Evolutionary conservation across 2,329 filamentous ascomycete genomes (phyloP).

Genomic region (Aspergillus quadricinctus): DNA sequence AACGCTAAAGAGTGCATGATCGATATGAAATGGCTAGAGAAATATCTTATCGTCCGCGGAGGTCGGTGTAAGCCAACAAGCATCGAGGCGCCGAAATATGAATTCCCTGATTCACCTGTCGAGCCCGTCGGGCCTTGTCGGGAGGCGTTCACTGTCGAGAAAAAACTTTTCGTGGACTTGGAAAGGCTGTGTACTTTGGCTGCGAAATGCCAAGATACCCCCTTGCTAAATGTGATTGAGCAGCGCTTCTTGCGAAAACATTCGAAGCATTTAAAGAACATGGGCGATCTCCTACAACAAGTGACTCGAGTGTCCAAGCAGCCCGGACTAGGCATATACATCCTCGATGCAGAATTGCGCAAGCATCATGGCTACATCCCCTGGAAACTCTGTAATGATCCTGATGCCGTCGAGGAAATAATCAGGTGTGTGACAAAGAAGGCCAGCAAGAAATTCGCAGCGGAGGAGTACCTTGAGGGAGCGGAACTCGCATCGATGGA

Average conservation of each 20-base stretch:
- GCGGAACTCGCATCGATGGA: neutral
- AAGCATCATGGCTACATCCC: slow-evolving; percentile 8
- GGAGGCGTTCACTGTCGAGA: slow-evolving; percentile 16
- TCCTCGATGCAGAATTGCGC: slow-evolving; percentile 17
- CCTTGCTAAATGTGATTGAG: slow-evolving; percentile 13
- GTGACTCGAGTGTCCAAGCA: slow-evolving; percentile 19
- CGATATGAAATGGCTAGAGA: slow-evolving; percentile 21
- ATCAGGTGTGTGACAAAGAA: neutral
- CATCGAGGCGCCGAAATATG: slow-evolving; percentile 16
- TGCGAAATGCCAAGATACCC: slow-evolving; percentile 9
- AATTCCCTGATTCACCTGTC: slow-evolving; percentile 19
- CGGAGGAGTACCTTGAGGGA: neutral
- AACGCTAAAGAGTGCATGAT: slow-evolving; percentile 16
- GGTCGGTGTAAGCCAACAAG: slow-evolving; percentile 18
- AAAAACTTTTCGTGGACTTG: slow-evolving; percentile 16
- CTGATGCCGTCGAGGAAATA: slow-evolving; percentile 8
- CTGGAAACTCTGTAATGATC: slow-evolving; percentile 13
- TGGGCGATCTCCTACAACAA: slow-evolving; percentile 21
- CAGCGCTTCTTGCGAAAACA: slow-evolving; percentile 18
- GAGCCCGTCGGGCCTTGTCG: slow-evolving; percentile 16
- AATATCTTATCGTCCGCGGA: slow-evolving; percentile 20
- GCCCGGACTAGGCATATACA: slow-evolving; percentile 17
- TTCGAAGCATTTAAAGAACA: slow-evolving; percentile 19
- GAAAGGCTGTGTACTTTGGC: slow-evolving; percentile 15
- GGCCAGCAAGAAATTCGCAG: slow-evolving; percentile 1